A percentile compares a stretch with the other conserved stretches of the same genome.
Conservation (phyloP, 2,329 filamentous ascomycete genomes). For the Mariannaea elegans region DNA sequence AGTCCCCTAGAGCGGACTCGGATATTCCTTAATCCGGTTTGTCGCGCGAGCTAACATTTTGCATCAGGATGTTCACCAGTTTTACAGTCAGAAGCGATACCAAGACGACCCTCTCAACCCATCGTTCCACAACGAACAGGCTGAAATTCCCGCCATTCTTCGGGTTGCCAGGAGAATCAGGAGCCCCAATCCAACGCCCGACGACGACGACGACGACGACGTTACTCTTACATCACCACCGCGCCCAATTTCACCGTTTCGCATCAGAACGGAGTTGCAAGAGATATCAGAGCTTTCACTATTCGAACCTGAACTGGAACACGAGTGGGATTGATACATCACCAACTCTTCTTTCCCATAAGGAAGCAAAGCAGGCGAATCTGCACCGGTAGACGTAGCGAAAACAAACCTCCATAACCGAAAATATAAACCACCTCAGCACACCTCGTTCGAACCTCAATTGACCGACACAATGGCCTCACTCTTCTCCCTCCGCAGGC, state of each 20-base stretch:
- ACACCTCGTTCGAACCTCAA: neutral
- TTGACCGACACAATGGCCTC: constrained; percentile 38
- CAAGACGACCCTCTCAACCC: constrained; percentile 24
- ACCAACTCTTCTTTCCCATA: neutral
- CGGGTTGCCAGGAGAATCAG: neutral
- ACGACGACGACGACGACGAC: constrained; percentile 1
- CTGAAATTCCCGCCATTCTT: constrained; percentile 13
- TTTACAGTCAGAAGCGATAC: constrained; percentile 23
- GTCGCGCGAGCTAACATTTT: constrained; percentile 33
- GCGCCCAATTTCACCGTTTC: no score
- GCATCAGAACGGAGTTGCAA: neutral
- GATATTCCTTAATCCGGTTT: constrained; percentile 32
- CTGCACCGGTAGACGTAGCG: no score
- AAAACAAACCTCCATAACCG: neutral
- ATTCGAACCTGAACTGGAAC: no score
- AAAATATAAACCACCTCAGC: neutral
- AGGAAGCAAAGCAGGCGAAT: no score
- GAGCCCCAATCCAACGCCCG: neutral
- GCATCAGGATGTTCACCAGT: constrained; percentile 30
- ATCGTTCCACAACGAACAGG: constrained; percentile 11
- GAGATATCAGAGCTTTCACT: neutral
- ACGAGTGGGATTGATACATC: no score
- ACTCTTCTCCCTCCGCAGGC: constrained; percentile 41
- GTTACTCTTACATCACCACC: neutral
- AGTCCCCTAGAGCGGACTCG: neutral